These are phyloP conservation scores for Microcos paniculata DNA, from an alignment of 345 rosid species.

Conservation along the genomic window DNA sequence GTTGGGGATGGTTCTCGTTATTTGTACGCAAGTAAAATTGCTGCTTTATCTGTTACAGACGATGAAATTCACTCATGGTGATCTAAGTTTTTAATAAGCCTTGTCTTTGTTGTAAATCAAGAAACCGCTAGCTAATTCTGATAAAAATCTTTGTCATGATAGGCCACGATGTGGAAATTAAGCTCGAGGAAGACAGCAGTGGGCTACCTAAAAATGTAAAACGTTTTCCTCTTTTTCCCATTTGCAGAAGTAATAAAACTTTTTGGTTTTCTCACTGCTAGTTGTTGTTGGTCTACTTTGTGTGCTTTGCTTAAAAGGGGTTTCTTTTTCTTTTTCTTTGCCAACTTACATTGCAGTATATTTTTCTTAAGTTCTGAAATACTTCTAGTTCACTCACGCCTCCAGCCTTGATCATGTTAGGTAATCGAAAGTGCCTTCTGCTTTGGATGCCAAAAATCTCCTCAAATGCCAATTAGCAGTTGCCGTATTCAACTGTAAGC, in stretches of 20 bases:
- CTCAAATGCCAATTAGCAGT: slow-evolving; percentile 84
- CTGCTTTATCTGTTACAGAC: slow-evolving; percentile 52
- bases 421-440: slow-evolving; percentile 60
- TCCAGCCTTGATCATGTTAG: too few species aligned
- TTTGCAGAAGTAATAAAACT: neutral
- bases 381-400: too few species aligned
- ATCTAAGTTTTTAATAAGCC: neutral
- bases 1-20: too few species aligned
- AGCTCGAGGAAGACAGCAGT: slow-evolving; percentile 53
- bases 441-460: slow-evolving; percentile 48
- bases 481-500: slow-evolving; percentile 59
- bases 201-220: slow-evolving; percentile 61
- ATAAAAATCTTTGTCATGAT: slow-evolving; percentile 27
- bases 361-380: too few species aligned
- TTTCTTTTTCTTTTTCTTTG: neutral
- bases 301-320: neutral
- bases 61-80: slow-evolving; percentile 37
- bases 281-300: neutral
- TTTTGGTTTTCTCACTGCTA: neutral
- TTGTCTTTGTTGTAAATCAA: neutral
- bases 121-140: neutral
- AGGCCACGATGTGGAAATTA: slow-evolving; percentile 60
- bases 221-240: neutral
- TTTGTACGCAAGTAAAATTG: too few species aligned
- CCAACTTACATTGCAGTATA: too few species aligned